Evolutionary conservation across 1,284 basidiomycete genomes (phyloP).

Genomic region (Apiotrichum brassicae): DNA sequence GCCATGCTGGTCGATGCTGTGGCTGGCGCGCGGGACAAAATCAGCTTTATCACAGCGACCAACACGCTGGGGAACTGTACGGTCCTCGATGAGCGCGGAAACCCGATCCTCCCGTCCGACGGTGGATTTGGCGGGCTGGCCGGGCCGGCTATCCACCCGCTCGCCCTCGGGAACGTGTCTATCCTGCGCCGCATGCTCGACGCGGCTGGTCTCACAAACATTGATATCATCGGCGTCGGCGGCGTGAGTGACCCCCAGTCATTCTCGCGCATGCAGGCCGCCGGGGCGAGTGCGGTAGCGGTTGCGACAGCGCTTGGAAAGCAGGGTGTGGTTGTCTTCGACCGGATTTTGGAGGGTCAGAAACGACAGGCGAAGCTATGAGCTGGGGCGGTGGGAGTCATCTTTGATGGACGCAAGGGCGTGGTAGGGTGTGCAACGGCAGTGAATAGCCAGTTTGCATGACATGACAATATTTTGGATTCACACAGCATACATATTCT

Average conservation of each 20-base stretch:
- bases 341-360: neutral
- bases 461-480: too few relatives aligned
- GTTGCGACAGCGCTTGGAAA: conserved; percentile 12
- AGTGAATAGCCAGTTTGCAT: too few relatives aligned
- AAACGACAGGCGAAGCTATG: too few relatives aligned
- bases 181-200: conserved; percentile 11
- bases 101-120: conserved; percentile 5
- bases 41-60: conserved; percentile 14
- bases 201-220: neutral
- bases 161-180: conserved; percentile 12
- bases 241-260: conserved; percentile 11
- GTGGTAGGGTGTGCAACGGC: too few relatives aligned
- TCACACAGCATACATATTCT: too few relatives aligned
- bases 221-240: conserved; percentile 16
- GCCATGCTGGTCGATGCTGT: conserved; percentile 12
- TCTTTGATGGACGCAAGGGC: too few relatives aligned
- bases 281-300: conserved; percentile 7
- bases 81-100: conserved; percentile 1
- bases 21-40: neutral
- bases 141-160: conserved; percentile 13
- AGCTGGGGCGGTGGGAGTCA: too few relatives aligned
- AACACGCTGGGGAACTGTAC: conserved; percentile 14
- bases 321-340: conserved; percentile 8
- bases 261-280: conserved; percentile 10
- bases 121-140: conserved; percentile 17